A percentile compares a stretch with the other conserved stretches of the same genome.
These are phyloP conservation scores for Malania oleifera DNA, from an alignment of 164 flowering plant genomes.

Conservation along the genomic window DNA sequence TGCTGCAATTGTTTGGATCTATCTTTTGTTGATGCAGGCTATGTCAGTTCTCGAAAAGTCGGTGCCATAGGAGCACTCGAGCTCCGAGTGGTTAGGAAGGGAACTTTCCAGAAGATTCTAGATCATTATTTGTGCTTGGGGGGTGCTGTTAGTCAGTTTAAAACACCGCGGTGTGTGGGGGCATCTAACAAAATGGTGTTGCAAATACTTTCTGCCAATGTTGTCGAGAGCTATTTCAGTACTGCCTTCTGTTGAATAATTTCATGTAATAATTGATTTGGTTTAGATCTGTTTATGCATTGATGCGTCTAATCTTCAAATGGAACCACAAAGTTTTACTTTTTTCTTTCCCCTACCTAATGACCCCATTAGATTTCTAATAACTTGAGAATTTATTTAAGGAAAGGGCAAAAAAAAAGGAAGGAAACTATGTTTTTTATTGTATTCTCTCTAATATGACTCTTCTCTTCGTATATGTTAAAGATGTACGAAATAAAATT, in stretches of 20 bases:
- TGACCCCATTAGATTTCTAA: too few relatives aligned
- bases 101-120: constrained; percentile 73
- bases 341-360: too few relatives aligned
- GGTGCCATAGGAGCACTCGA: constrained; percentile 70
- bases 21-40: constrained; percentile 76
- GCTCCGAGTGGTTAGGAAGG: constrained; percentile 57
- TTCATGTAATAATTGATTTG: too few relatives aligned
- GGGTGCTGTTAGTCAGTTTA: constrained; percentile 77
- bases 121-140: constrained; percentile 62
- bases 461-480: too few relatives aligned
- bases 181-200: constrained; percentile 38
- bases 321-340: too few relatives aligned
- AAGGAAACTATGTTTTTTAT: too few relatives aligned
- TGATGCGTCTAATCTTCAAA: too few relatives aligned
- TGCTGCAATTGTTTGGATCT: constrained; percentile 74
- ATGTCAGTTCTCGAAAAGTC: constrained; percentile 61
- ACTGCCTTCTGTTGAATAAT: constrained; percentile 41
- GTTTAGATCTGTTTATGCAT: too few relatives aligned
- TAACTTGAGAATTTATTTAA: too few relatives aligned
- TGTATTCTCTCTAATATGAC: too few relatives aligned
- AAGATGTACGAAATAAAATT: too few relatives aligned
- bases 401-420: too few relatives aligned
- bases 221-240: constrained; percentile 51
- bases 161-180: constrained; percentile 75
- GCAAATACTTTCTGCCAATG: constrained; percentile 58